phyloP scores from a whole-genome alignment of 2,329 filamentous ascomycete species.

The Berkeleyomyces basicola region DNA sequence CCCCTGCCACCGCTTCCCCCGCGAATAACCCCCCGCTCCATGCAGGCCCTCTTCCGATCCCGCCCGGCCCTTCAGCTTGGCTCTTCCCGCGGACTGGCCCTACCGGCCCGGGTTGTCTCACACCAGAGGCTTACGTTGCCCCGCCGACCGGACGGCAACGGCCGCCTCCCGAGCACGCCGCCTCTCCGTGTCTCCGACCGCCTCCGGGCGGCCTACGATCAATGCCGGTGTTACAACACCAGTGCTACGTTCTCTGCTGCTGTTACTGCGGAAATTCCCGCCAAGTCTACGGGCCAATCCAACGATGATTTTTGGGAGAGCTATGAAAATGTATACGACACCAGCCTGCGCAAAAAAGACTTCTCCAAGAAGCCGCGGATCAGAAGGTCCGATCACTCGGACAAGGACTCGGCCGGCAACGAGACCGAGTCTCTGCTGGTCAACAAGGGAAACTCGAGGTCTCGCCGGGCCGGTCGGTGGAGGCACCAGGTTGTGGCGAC shows the following conservation, averaged over 20 bases:
- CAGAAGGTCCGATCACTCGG: not conserved
- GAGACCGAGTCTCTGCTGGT: not conserved
- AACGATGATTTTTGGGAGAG: not conserved
- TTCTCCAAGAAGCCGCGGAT: not conserved
- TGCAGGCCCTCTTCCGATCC: not conserved
- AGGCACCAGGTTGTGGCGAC: constrained; percentile 5
- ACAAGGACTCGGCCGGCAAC: not conserved
- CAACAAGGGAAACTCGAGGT: not conserved
- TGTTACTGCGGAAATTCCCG: not conserved
- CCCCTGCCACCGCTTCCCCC: not conserved
- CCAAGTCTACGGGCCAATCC: not conserved
- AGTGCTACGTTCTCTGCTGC: not conserved
- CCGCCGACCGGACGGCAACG: not conserved
- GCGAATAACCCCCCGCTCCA: not conserved
- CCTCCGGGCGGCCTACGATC: not conserved
- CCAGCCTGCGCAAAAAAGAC: not conserved
- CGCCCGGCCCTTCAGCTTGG: not conserved
- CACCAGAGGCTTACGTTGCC: not conserved
- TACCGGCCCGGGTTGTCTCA: not conserved
- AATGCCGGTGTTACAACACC: not conserved
- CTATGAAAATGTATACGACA: constrained; percentile 5
- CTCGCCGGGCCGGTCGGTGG: not conserved
- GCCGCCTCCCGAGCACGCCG: not conserved
- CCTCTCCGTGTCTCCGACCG: not conserved
- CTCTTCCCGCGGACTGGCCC: not conserved